These are phyloP conservation scores for Chromera velia DNA, from an alignment of 73 alveolate genomes.

Conservation along the genomic window DNA sequence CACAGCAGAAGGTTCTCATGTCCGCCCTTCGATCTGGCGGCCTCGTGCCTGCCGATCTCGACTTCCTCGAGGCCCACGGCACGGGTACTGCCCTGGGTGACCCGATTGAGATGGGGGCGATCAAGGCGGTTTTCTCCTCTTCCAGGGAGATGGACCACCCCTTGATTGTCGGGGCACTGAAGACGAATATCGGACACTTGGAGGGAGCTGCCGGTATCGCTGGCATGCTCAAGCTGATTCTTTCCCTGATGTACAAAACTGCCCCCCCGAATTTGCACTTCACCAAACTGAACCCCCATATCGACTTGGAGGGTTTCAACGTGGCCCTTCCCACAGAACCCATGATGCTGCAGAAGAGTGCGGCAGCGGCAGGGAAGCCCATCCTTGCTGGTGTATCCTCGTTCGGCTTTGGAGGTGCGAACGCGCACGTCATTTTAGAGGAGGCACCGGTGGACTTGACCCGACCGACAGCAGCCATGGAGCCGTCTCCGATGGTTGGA, in stretches of 20 bases:
- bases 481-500: too few species aligned
- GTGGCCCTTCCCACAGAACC: neutral
- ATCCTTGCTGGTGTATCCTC: slow-evolving; percentile 18
- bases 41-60: neutral
- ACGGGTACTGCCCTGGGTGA: neutral
- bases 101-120: neutral
- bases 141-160: neutral
- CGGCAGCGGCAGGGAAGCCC: neutral
- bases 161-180: neutral
- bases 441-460: slow-evolving; percentile 10
- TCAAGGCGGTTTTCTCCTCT: neutral
- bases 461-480: too few species aligned
- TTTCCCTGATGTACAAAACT: slow-evolving; percentile 1
- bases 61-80: slow-evolving; percentile 10
- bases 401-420: slow-evolving; percentile 42
- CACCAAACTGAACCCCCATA: slow-evolving; percentile 31
- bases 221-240: slow-evolving; percentile 19
- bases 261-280: slow-evolving; percentile 38
- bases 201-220: slow-evolving; percentile 48
- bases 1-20: slow-evolving; percentile 7
- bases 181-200: slow-evolving; percentile 25
- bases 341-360: neutral
- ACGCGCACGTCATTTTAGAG: slow-evolving; percentile 35
- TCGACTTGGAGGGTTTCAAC: slow-evolving; percentile 29
- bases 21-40: neutral